A percentile compares a stretch with the other conserved stretches of the same genome.
These are phyloP conservation scores for Colletotrichum viniferum DNA, from an alignment of 2,329 filamentous ascomycete genomes.

Conservation along the genomic window DNA sequence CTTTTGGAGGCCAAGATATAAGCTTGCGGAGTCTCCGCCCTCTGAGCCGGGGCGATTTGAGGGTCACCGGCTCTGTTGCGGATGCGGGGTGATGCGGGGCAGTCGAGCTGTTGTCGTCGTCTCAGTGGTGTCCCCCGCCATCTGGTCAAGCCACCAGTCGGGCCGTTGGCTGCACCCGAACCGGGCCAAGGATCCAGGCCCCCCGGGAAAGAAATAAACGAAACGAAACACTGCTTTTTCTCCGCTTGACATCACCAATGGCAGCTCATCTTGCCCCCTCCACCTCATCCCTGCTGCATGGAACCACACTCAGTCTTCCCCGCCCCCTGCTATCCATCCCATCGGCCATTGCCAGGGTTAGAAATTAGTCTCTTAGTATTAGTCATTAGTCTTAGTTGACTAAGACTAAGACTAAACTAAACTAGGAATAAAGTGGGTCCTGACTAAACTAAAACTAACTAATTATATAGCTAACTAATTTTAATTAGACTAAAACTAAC, in stretches of 20 bases:
- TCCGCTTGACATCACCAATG: conserved; percentile 1
- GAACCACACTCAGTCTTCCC: neutral
- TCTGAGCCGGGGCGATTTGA: neutral
- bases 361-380: no score
- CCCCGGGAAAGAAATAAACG: neutral
- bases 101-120: neutral
- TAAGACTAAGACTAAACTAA: no score
- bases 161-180: conserved; percentile 9
- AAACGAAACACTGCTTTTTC: neutral
- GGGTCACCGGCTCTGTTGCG: neutral
- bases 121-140: conserved; percentile 6
- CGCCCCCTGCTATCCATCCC: neutral
- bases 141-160: conserved; percentile 20
- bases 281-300: neutral
- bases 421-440: no score
- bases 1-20: neutral
- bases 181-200: neutral
- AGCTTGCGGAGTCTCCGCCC: conserved; percentile 17
- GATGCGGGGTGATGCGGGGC: conserved; percentile 14
- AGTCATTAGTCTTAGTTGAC: no score
- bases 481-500: no score
- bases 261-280: neutral
- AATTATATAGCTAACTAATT: no score
- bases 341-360: neutral
- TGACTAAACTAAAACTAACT: no score